Evolutionary conservation across 768 basidiomycete genomes (phyloP).

Genomic region (Epithele typhae): DNA sequence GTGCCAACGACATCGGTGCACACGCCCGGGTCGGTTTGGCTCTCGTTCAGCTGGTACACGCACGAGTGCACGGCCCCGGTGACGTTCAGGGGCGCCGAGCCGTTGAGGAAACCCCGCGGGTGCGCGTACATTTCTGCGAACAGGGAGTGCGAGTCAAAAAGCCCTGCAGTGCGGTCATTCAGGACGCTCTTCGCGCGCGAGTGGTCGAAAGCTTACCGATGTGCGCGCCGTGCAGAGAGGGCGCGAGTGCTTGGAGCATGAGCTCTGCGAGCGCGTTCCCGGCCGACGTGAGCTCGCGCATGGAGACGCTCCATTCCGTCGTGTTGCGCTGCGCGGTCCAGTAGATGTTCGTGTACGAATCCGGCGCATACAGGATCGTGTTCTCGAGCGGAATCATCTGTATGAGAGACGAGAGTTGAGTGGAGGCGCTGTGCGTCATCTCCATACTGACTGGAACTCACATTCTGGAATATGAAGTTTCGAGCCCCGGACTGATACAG

Average conservation of each 20-base stretch:
- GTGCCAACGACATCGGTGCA: conserved; percentile 38
- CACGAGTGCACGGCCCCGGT: conserved; percentile 49
- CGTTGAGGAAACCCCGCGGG: conserved; percentile 54
- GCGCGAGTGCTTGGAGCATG: conserved; percentile 22
- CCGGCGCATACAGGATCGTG: conserved; percentile 26
- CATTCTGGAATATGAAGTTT: conserved; percentile 69
- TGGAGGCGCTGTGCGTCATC: not conserved
- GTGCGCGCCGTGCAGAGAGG: conserved; percentile 39
- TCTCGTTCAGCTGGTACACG: conserved; percentile 35
- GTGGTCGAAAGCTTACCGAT: conserved; percentile 37
- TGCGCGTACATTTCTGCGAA: conserved; percentile 56
- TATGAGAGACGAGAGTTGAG: not conserved
- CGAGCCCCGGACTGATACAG: conserved; percentile 56
- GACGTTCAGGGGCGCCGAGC: conserved; percentile 57
- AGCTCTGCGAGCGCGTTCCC: conserved; percentile 27
- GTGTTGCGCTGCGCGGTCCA: conserved; percentile 29
- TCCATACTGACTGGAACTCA: conserved; percentile 29
- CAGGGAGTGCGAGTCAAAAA: conserved; percentile 58
- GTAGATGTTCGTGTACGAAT: conserved; percentile 30
- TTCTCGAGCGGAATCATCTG: conserved; percentile 33
- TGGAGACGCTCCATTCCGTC: conserved; percentile 31
- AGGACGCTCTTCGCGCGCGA: not conserved
- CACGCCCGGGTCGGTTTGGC: conserved; percentile 20
- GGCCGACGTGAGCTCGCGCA: conserved; percentile 27
- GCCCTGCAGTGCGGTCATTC: conserved; percentile 30